phyloP scores from a whole-genome alignment of 2,329 filamentous ascomycete species.

The Didymella glomerata region DNA sequence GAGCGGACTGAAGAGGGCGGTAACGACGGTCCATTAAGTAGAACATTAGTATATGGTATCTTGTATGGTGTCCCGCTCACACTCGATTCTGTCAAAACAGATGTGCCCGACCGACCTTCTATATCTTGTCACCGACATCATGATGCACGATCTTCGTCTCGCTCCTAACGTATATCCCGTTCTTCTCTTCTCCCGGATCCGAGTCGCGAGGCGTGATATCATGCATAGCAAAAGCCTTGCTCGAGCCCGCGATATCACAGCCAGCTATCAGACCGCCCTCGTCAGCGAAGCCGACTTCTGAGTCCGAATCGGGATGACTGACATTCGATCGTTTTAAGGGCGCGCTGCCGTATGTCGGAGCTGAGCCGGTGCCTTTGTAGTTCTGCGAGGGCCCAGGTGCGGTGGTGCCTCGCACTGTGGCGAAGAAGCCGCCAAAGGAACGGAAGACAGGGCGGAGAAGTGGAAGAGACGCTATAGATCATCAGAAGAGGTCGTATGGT shows the following conservation, averaged over 20 bases:
- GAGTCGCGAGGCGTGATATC: slow-evolving; percentile 11
- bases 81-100: background rate
- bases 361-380: slow-evolving; percentile 17
- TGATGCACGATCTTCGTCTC: slow-evolving; percentile 23
- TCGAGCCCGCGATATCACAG: slow-evolving; percentile 13
- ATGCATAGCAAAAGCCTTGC: slow-evolving; percentile 21
- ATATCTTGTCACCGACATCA: background rate
- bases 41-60: background rate
- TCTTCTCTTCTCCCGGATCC: background rate
- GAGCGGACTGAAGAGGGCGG: background rate
- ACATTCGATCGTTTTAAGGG: slow-evolving; percentile 6
- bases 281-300: slow-evolving; percentile 26
- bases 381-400: slow-evolving; percentile 1
- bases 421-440: slow-evolving; percentile 26
- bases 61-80: background rate
- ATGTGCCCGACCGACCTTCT: background rate
- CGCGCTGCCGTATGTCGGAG: slow-evolving; percentile 25
- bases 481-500: background rate
- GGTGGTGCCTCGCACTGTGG: slow-evolving; percentile 8
- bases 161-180: slow-evolving; percentile 19
- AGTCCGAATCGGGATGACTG: slow-evolving; percentile 18
- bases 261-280: slow-evolving; percentile 18
- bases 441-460: slow-evolving; percentile 33
- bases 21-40: background rate
- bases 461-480: slow-evolving; percentile 28